phyloP scores from a whole-genome alignment of 495 filamentous ascomycete genomes.

The Lasiosphaeris hirsuta region DNA sequence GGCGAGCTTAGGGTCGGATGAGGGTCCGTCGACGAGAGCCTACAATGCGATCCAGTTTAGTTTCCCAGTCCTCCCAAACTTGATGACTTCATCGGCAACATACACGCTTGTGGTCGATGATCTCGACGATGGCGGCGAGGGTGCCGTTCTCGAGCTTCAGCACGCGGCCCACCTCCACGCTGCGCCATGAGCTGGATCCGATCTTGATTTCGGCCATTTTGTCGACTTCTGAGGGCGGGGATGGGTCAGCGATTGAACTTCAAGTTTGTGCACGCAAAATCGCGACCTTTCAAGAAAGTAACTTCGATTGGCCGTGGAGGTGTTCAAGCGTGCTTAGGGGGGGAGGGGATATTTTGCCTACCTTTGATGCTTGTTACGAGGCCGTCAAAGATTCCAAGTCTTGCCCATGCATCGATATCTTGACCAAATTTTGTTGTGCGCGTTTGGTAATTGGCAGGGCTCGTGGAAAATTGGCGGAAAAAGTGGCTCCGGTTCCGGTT shows the following conservation, averaged over 20 bases:
- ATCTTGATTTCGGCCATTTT: constrained; percentile 37
- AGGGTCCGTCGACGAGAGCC: constrained; percentile 94
- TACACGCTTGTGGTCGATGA: constrained; percentile 99
- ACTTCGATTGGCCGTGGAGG: constrained; percentile 6
- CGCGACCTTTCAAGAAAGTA: neutral
- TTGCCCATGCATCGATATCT: constrained; percentile 34
- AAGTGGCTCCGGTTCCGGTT: constrained; percentile 30
- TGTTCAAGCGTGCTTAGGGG: constrained; percentile 10
- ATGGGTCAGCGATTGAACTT: constrained; percentile 25
- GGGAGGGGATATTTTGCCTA: constrained; percentile 23
- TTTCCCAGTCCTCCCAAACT: constrained; percentile 11
- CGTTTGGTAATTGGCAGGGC: constrained; percentile 36
- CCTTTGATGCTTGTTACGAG: constrained; percentile 33
- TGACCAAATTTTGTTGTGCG: constrained; percentile 38
- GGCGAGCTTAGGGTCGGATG: constrained; percentile 64
- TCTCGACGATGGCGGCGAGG: constrained; percentile 93
- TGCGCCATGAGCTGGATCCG: constrained; percentile 60
- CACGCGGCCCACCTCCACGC: constrained; percentile 95
- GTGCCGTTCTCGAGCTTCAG: constrained; percentile 74
- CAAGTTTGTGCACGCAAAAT: constrained; percentile 7
- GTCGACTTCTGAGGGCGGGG: constrained; percentile 22
- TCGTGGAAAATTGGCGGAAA: constrained; percentile 34
- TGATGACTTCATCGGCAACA: constrained; percentile 38
- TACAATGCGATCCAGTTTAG: constrained; percentile 45
- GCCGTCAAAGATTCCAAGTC: constrained; percentile 38